Evolutionary conservation across 345 rosid species (phyloP).

Genomic region (Acer yangbiense): DNA sequence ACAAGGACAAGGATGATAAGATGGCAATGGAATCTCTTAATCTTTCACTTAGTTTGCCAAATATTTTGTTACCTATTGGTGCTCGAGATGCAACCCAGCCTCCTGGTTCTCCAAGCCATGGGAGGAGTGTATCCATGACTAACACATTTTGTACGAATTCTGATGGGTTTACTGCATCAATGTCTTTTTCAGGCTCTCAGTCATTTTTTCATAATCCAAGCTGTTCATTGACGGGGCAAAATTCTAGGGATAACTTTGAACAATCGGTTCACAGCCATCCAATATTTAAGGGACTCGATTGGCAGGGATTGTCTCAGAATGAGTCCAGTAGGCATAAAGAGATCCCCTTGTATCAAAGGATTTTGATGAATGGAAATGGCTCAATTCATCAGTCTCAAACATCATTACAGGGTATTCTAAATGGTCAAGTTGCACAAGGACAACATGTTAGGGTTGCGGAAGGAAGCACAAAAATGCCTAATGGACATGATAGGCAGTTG

Average conservation of each 20-base stretch:
- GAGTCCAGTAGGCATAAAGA: slow-evolving; percentile 70
- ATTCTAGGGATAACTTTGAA: slow-evolving; percentile 76
- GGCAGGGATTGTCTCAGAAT: slow-evolving; percentile 69
- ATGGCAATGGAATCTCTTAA: slow-evolving; percentile 73
- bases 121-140: slow-evolving; percentile 73
- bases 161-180: slow-evolving; percentile 85
- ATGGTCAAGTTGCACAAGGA: slow-evolving; percentile 47
- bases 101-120: slow-evolving; percentile 76
- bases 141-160: slow-evolving; percentile 73
- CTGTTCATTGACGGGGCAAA: slow-evolving; percentile 82
- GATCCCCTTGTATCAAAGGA: slow-evolving; percentile 55
- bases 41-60: slow-evolving; percentile 94
- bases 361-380: slow-evolving; percentile 72
- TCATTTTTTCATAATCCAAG: slow-evolving; percentile 94
- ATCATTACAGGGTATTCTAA: slow-evolving; percentile 44
- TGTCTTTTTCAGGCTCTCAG: slow-evolving; percentile 95
- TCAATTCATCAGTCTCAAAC: slow-evolving; percentile 56
- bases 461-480: slow-evolving; percentile 56
- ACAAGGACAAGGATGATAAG: slow-evolving; percentile 62
- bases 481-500: slow-evolving; percentile 68
- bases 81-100: slow-evolving; percentile 50
- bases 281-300: slow-evolving; percentile 80
- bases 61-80: slow-evolving; percentile 77
- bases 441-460: slow-evolving; percentile 42
- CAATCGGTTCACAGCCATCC: slow-evolving; percentile 98